These are phyloP conservation scores for Orobanche coerulescens DNA, from an alignment of 257 asterid genomes.

Conservation along the genomic window DNA sequence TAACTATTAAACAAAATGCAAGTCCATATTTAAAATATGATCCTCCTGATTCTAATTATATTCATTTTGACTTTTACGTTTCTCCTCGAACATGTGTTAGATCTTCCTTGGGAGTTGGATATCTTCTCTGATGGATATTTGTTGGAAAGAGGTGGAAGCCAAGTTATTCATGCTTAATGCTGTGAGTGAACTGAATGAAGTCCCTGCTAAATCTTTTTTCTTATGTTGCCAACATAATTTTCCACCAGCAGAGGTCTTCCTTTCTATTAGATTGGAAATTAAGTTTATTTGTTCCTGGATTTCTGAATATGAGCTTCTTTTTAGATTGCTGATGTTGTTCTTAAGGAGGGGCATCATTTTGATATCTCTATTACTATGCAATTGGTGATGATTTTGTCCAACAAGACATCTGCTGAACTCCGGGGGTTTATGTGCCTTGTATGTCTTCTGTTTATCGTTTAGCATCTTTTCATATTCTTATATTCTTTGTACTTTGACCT, in stretches of 20 bases:
- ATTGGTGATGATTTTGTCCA: constrained; percentile 56
- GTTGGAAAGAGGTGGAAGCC: constrained; percentile 81
- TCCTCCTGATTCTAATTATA: background rate
- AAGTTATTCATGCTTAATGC: constrained; percentile 67
- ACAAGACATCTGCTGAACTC: constrained; percentile 45
- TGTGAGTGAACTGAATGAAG: constrained; percentile 39
- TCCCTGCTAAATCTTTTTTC: background rate
- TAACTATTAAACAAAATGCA: constrained; percentile 8
- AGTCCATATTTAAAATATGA: background rate
- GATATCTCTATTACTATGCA: constrained; percentile 54
- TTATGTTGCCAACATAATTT: constrained; percentile 11
- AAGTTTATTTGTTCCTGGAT: constrained; percentile 8
- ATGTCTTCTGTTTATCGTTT: constrained; percentile 28
- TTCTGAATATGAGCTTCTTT: constrained; percentile 23
- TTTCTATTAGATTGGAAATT: constrained; percentile 12
- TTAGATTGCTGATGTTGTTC: constrained; percentile 77
- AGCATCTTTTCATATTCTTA: constrained; percentile 13
- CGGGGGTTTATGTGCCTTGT: constrained; percentile 72
- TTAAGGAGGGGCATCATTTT: constrained; percentile 51
- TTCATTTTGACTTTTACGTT: background rate
- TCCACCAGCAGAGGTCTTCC: constrained; percentile 18
- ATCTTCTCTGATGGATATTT: constrained; percentile 42
- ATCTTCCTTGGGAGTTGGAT: constrained; percentile 55
- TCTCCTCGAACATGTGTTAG: constrained; percentile 31
- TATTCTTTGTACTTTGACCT: constrained; percentile 15